phyloP scores from a whole-genome alignment of 495 filamentous ascomycete species.

The Tetracladium setigerum region DNA sequence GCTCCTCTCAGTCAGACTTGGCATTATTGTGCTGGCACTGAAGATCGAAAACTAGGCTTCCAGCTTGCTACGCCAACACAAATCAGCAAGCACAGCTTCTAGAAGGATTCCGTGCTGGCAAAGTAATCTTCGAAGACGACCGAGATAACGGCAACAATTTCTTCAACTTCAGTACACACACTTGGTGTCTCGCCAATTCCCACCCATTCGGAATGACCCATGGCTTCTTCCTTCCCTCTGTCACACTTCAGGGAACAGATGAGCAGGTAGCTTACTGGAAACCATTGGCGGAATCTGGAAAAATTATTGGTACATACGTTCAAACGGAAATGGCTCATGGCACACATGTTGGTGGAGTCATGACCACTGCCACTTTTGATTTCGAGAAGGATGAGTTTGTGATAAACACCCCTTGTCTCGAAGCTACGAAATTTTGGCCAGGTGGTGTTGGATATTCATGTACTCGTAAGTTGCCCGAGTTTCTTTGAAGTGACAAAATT shows the following conservation, averaged over 20 bases:
- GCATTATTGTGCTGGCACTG: too few relatives aligned
- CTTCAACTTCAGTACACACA: constrained; percentile 3
- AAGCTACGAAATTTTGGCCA: constrained; percentile 61
- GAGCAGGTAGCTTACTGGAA: constrained; percentile 59
- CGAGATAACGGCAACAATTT: not conserved
- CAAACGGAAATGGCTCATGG: constrained; percentile 68
- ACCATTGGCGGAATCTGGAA: constrained; percentile 48
- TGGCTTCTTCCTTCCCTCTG: constrained; percentile 46
- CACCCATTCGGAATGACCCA: constrained; percentile 8
- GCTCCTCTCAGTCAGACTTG: too few relatives aligned
- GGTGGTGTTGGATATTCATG: constrained; percentile 52
- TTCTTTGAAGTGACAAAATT: too few relatives aligned
- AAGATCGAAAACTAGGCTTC: constrained; percentile 3
- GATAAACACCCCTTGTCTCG: constrained; percentile 46
- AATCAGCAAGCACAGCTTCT: constrained; percentile 6
- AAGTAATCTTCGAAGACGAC: constrained; percentile 5
- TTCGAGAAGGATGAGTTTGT: constrained; percentile 54
- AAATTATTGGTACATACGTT: constrained; percentile 63
- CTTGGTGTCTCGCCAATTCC: not conserved
- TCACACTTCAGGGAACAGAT: constrained; percentile 53
- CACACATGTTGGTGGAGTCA: constrained; percentile 59
- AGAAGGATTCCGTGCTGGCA: constrained; percentile 4
- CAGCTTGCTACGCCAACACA: not conserved
- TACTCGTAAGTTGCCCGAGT: constrained; percentile 11
- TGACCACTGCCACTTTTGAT: constrained; percentile 63